phyloP scores from a whole-genome alignment of 1,284 basidiomycete genomes.

The Malassezia dermatis region DNA sequence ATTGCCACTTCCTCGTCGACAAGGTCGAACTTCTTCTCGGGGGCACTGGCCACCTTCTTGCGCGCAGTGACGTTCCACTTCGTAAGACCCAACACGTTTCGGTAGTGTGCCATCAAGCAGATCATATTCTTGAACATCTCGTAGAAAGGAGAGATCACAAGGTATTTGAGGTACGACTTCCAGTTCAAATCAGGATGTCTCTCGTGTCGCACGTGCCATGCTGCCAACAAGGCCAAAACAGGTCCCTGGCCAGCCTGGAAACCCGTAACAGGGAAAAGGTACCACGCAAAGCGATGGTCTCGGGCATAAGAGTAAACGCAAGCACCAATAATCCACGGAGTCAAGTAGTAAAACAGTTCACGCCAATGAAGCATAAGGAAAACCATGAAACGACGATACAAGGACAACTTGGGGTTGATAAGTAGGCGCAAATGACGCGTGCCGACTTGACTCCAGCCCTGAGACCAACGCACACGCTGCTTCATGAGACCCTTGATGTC shows the following conservation, averaged over 20 bases:
- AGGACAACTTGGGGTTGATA: not conserved
- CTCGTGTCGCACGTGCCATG: not conserved
- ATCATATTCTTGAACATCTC: slow-evolving; percentile 3
- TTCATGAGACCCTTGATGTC: slow-evolving; percentile 27
- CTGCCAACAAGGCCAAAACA: not conserved
- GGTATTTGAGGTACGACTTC: not conserved
- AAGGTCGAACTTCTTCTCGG: slow-evolving; percentile 1
- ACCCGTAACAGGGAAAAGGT: not conserved
- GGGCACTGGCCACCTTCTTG: not conserved
- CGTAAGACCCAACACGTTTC: not conserved
- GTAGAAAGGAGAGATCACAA: not conserved
- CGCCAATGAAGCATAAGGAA: slow-evolving; percentile 1
- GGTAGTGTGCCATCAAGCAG: not conserved
- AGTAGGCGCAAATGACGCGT: slow-evolving; percentile 21
- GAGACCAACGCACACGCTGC: slow-evolving; percentile 38
- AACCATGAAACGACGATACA: not conserved
- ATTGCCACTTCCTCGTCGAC: not conserved
- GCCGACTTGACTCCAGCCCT: slow-evolving; percentile 41
- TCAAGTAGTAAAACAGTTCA: not conserved
- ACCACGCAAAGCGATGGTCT: not conserved
- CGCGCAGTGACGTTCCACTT: slow-evolving; percentile 1
- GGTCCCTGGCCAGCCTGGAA: not conserved
- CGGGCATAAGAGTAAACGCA: not conserved
- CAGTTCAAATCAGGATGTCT: not conserved
- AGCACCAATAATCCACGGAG: not conserved